phyloP scores from a whole-genome alignment of 306 rosid genomes.

The Cicer chorassanicum region DNA sequence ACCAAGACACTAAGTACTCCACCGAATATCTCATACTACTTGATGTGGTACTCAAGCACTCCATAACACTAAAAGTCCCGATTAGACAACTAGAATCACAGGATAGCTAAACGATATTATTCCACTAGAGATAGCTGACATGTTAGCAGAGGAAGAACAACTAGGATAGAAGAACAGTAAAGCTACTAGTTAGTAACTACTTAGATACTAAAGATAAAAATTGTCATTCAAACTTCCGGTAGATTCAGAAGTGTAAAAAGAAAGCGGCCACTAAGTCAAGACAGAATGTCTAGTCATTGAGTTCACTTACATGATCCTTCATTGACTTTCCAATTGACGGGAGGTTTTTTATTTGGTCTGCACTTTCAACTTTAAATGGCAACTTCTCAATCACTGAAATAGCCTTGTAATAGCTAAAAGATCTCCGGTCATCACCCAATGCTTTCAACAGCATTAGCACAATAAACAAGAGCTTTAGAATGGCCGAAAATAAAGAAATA shows the following conservation, averaged over 20 bases:
- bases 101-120: constrained; percentile 1
- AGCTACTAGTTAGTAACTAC: constrained; percentile 4
- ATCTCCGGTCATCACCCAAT: constrained; percentile 88
- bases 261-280: constrained; percentile 17
- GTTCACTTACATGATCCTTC: constrained; percentile 83
- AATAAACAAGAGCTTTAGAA: constrained; percentile 43
- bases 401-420: constrained; percentile 95
- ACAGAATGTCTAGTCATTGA: constrained; percentile 11
- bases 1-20: background rate
- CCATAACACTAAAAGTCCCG: background rate
- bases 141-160: constrained; percentile 13
- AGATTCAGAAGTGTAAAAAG: constrained; percentile 33
- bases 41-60: background rate
- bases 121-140: constrained; percentile 6
- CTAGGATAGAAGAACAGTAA: constrained; percentile 9
- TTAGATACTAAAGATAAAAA: constrained; percentile 16
- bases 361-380: constrained; percentile 75
- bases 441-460: constrained; percentile 60
- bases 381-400: constrained; percentile 82
- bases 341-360: constrained; percentile 70
- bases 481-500: constrained; percentile 12
- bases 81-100: background rate
- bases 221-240: constrained; percentile 24
- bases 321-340: constrained; percentile 89
- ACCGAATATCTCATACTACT: background rate